phyloP scores from a whole-genome alignment of 495 filamentous ascomycete genomes.

The Durotheca rogersii region DNA sequence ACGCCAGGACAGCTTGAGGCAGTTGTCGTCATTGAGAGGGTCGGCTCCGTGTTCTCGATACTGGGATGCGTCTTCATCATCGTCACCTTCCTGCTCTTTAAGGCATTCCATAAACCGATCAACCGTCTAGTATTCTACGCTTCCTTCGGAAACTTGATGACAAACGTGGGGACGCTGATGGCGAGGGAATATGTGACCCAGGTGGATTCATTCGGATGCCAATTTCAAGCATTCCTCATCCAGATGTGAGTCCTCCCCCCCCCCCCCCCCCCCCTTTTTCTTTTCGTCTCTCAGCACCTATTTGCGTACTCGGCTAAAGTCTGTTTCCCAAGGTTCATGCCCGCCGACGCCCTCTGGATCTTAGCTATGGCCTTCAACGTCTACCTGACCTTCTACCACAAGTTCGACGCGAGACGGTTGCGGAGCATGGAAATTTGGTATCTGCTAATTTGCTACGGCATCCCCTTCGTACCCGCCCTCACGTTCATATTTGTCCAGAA shows the following conservation, averaged over 20 bases:
- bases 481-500: slow-evolving; percentile 64
- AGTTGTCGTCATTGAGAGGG: slow-evolving; percentile 64
- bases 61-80: slow-evolving; percentile 73
- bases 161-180: slow-evolving; percentile 77
- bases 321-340: slow-evolving; percentile 72
- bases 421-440: slow-evolving; percentile 73
- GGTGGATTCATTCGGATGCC: slow-evolving; percentile 58
- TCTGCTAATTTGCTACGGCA: slow-evolving; percentile 69
- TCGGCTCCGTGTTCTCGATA: slow-evolving; percentile 69
- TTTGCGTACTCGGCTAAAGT: slow-evolving; percentile 20
- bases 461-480: slow-evolving; percentile 71
- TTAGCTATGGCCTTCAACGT: slow-evolving; percentile 89
- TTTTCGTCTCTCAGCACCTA: background rate
- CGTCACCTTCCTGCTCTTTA: slow-evolving; percentile 62
- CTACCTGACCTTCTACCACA: slow-evolving; percentile 79
- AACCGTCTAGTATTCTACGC: slow-evolving; percentile 86
- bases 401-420: slow-evolving; percentile 67
- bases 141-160: slow-evolving; percentile 78
- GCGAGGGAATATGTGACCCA: slow-evolving; percentile 57
- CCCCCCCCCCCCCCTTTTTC: background rate
- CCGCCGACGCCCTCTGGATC: slow-evolving; percentile 78
- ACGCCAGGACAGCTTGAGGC: slow-evolving; percentile 38
- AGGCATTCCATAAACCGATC: slow-evolving; percentile 77
- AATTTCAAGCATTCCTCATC: slow-evolving; percentile 72
- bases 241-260: slow-evolving; percentile 59